Base-by-base conservation (phyloP, 139 green algal species). In the Deuterostichococcus epilithicus region DNA sequence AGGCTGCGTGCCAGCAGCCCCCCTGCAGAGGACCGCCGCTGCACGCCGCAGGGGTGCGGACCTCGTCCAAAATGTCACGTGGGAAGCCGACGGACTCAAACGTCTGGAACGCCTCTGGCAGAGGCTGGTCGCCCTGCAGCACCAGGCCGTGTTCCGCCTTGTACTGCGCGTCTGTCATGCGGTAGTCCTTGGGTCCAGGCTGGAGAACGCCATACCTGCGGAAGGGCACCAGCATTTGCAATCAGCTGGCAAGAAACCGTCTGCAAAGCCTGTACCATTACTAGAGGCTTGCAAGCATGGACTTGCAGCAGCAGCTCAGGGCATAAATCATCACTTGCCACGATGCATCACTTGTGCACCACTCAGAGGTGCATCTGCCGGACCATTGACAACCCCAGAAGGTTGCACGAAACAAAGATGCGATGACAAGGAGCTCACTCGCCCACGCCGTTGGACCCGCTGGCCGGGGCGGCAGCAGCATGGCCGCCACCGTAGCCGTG, bases 31-130 rank as follows among this genome's bases (percentile, higher is more conserved):
- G 39, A 38, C 23, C 20, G 68, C 65, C 75, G 66, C 25, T 30
- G 5, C 44, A 28, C 28, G 60, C 63, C 25, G 34, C 8, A 8
- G 32, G 39, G 63, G 68, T 52, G 42, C 10, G 52, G 52, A 95
- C 88, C 87, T 95, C 92, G 35, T 91, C 87, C 78, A 95, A 76
- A 68, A 97, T 90, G 73, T 92, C 85, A 15, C 35, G 25, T 22
- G 91, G 80, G 72, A 94, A 94, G n/a, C 85, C 82, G 5, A 82
- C 89, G 32, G 82, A 85, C 63, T 93, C 88, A 38, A 97, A 97
- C 0, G 85, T 89, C 73, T 91, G 86, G 23, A 90, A 76, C 26
- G 92, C 86, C 3, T 94, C 89, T 1, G 87, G 87, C 25, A 90
- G 44, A 35, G 34, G 59, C 67, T 37, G 30, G 25, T 85, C 76